Evolutionary conservation across 1,139 yeast genomes (phyloP), one percentile per base, ranked within the genome.

Genomic region (Sugiyamaella castrensis): DNA sequence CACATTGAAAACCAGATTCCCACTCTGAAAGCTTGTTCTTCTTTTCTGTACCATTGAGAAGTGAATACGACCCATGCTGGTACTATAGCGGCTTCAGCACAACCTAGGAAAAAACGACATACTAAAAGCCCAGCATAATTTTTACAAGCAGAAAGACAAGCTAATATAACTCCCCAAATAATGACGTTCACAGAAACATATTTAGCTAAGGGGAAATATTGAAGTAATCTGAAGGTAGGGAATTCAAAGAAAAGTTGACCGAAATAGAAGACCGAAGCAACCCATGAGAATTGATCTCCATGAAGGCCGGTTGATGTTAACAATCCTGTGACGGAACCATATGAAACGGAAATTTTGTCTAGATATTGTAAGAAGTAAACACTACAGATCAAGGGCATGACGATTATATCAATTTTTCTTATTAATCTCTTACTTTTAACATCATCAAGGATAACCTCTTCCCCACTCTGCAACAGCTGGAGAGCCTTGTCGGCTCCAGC

Each of bases 241-340:
- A 75, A 68, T 46, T 80, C 79, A 56, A 78, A 79, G 31, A 75
- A 68, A 50, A 77, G 58, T 55, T 76, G 77, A 10, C 80, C 81
- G 54, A 76, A 70, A 57, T 77, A 76, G 62, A 82, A 81, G 32
- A 80, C 75, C 0, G 87, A 80, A n/a, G 81, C 79, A 42, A 79
- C 67, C 76, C 85, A 80, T 30, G 75, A 71, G 58, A 71, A 76
- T 46, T 73, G 71, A 45, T 70, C 62, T 4, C 74, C 75, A 10
- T 61, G 57, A 37, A 66, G 58, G 43, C 72, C 54, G 15, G 63
- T 59, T 51, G 73, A 69, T 4, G 65, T 58, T 49, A 68, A 69
- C 51, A 82, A 70, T 1, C 86, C 87, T 69, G 81, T 71, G 45
- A 84, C 75, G 0, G 85, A 73, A 4, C 87, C 86, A 57, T 76